Evolutionary conservation across 23 red algal genomes (phyloP).

Genomic region (Agarophyton chilense): DNA sequence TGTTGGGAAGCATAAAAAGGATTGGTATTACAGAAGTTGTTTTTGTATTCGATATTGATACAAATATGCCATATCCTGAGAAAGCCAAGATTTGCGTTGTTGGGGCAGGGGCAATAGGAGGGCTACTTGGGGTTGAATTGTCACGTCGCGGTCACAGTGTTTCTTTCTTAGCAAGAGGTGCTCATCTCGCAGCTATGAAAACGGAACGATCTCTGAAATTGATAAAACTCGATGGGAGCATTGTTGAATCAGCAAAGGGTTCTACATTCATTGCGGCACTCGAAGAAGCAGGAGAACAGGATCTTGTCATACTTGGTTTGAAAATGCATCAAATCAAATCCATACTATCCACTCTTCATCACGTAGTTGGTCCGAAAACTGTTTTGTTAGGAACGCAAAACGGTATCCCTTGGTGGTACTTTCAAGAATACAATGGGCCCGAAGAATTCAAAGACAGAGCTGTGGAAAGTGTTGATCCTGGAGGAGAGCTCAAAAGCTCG

Average conservation of each 20-base stretch:
- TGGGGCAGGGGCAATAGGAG: conserved; percentile 79
- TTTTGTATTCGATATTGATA: background rate
- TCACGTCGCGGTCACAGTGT: conserved; percentile 60
- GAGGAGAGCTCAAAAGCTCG: conserved; percentile 31
- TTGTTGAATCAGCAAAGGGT: conserved; percentile 18
- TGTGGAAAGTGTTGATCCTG: conserved; percentile 61
- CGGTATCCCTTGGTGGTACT: conserved; percentile 87
- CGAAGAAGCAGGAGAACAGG: conserved; percentile 28
- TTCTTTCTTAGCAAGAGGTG: conserved; percentile 64
- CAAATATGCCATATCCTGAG: background rate
- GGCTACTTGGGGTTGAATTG: conserved; percentile 68
- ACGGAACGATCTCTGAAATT: conserved; percentile 10
- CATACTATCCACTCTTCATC: conserved; percentile 32
- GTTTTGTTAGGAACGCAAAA: conserved; percentile 65
- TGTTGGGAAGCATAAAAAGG: background rate
- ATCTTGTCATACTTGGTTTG: conserved; percentile 68
- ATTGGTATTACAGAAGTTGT: background rate
- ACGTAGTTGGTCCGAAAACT: conserved; percentile 29
- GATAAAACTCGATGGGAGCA: conserved; percentile 19
- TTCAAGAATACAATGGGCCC: conserved; percentile 65
- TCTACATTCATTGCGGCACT: conserved; percentile 37
- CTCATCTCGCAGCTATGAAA: conserved; percentile 68
- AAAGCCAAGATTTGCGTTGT: conserved; percentile 65
- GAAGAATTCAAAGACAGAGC: conserved; percentile 31
- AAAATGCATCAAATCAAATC: conserved; percentile 72